These are phyloP conservation scores for Phytophthora pisi DNA, from an alignment of 352 stramenopile genomes.

Conservation along the genomic window DNA sequence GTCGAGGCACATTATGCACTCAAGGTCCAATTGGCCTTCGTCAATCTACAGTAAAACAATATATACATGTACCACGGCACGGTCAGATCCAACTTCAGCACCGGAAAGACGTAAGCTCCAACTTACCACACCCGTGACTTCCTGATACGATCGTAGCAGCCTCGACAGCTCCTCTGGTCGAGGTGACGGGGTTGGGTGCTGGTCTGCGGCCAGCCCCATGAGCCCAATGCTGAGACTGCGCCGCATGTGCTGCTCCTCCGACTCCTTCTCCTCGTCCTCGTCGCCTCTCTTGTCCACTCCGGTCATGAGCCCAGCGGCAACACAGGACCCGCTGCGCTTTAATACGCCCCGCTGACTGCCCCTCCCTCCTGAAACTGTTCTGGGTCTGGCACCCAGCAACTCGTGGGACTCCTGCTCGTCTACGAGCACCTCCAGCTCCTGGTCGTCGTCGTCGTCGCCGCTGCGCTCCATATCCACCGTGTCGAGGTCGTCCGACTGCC, in stretches of 20 bases:
- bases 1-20: constrained; percentile 90
- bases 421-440: constrained; percentile 35
- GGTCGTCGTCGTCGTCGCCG: constrained; percentile 31
- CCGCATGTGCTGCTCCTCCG: constrained; percentile 29
- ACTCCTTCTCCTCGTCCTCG: constrained; percentile 32
- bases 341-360: constrained; percentile 18
- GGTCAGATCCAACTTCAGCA: not conserved
- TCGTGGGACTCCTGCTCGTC: constrained; percentile 42
- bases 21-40: constrained; percentile 67
- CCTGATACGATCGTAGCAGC: constrained; percentile 73
- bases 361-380: constrained; percentile 12
- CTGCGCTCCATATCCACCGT: constrained; percentile 40
- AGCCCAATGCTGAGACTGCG: constrained; percentile 29
- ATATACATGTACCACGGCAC: not conserved
- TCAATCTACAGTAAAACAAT: constrained; percentile 45
- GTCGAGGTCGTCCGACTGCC: constrained; percentile 57
- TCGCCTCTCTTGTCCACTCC: constrained; percentile 11
- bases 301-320: constrained; percentile 9
- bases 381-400: constrained; percentile 42
- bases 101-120: not conserved
- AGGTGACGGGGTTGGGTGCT: constrained; percentile 39
- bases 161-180: constrained; percentile 34
- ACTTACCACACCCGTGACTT: constrained; percentile 59
- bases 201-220: constrained; percentile 32
- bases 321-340: constrained; percentile 21